A percentile compares a stretch with the other conserved stretches of the same genome.
These are phyloP conservation scores for Stygiomarasmius scandens DNA, from an alignment of 1,284 basidiomycete species.

Conservation along the genomic window DNA sequence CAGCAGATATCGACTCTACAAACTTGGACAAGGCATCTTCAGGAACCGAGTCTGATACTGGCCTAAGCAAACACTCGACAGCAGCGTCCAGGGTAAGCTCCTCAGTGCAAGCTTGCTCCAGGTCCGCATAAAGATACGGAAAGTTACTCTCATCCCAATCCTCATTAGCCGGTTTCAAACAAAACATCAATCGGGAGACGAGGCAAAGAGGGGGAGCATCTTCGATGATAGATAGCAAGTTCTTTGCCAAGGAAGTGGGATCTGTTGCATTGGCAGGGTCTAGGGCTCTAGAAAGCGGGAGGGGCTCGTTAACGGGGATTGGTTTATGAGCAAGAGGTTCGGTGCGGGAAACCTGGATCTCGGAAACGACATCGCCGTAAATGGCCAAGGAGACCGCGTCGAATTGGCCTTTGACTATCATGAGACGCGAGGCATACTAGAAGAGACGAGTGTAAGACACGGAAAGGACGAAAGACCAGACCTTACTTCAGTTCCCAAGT, in stretches of 20 bases:
- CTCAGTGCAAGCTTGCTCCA: constrained; percentile 33
- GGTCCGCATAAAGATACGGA: constrained; percentile 64
- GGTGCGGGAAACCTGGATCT: constrained; percentile 29
- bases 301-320: constrained; percentile 40
- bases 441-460: constrained; percentile 3
- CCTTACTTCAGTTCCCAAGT: constrained; percentile 68
- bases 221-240: constrained; percentile 61
- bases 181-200: constrained; percentile 71
- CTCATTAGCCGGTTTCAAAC: constrained; percentile 70
- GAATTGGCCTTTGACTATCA: constrained; percentile 77
- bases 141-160: constrained; percentile 78
- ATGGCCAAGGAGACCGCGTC: constrained; percentile 67
- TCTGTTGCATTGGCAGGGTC: constrained; percentile 64
- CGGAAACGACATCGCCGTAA: constrained; percentile 61
- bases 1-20: constrained; percentile 52
- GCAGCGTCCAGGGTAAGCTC: constrained; percentile 59
- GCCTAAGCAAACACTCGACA: constrained; percentile 51
- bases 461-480: constrained; percentile 9
- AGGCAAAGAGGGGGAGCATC: constrained; percentile 62
- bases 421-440: constrained; percentile 74
- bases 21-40: constrained; percentile 52
- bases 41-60: constrained; percentile 57
- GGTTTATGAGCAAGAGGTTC: constrained; percentile 33
- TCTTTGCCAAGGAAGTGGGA: constrained; percentile 61
- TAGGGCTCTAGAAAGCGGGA: constrained; percentile 47